These are phyloP conservation scores for Mycena floridula DNA, from an alignment of 768 basidiomycete genomes.

Conservation along the genomic window DNA sequence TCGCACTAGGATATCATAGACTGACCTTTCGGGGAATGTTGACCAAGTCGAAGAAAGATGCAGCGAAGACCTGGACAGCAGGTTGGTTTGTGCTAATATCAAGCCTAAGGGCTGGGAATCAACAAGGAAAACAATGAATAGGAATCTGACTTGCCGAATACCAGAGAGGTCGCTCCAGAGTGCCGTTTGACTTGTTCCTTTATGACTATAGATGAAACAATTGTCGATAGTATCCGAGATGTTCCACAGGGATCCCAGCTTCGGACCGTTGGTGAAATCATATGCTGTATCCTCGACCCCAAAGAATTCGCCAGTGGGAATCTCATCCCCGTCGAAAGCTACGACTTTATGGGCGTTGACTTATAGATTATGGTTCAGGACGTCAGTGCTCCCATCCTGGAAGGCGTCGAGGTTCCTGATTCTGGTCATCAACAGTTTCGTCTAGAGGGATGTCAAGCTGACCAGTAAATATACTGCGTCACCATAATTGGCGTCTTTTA, in stretches of 20 bases:
- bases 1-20: too few species aligned
- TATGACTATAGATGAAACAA: constrained; percentile 20
- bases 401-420: constrained; percentile 48
- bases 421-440: neutral
- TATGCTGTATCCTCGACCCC: constrained; percentile 7
- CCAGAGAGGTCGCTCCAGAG: constrained; percentile 46
- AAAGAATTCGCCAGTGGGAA: constrained; percentile 31
- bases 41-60: constrained; percentile 33
- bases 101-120: constrained; percentile 26
- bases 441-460: neutral
- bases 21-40: constrained; percentile 35
- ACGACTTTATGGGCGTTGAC: constrained; percentile 28
- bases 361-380: constrained; percentile 26
- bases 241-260: neutral
- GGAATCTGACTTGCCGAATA: constrained; percentile 39
- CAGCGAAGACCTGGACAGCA: constrained; percentile 44
- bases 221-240: constrained; percentile 5
- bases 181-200: constrained; percentile 20
- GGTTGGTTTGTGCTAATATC: constrained; percentile 48
- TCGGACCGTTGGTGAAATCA: neutral
- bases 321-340: constrained; percentile 28
- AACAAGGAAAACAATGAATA: neutral
- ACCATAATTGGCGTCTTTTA: constrained; percentile 54
- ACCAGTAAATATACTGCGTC: constrained; percentile 52
- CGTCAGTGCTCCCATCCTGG: constrained; percentile 27